Base-by-base conservation (phyloP, 148 eudicot species). In the Pharnaceum exiguum region DNA sequence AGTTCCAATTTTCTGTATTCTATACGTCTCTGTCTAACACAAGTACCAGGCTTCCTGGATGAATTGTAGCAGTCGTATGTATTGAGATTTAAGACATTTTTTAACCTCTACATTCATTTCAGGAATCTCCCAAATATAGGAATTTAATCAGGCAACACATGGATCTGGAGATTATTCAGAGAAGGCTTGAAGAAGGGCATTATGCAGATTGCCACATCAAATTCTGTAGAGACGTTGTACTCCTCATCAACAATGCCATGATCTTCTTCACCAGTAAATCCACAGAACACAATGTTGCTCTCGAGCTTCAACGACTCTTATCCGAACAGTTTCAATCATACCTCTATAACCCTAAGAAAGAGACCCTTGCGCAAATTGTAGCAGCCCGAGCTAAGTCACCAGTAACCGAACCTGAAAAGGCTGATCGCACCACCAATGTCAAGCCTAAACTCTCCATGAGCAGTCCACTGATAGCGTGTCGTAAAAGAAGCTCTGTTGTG, bases 401-500 rank as follows among this genome's bases (percentile, higher is more conserved):
- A 23, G 66, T 63, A 61, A 43, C 67, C 11, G 81, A 74, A 12
- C 32, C 38, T 2, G 64, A 66, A 26, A 72, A 65, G 29, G 55
- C 65, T 49, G 80, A 65, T 50, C 56, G 8, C n/a, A 33, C 57
- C 19, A 49, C 55, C 43, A 54, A 64, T 31, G 54, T 59, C 30
- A 79, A 71, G 49, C 80, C 78, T 5, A 73, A 67, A 17, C 54
- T 73, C 10, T 46, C 58, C 23, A 58, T 66, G 50, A 53, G 60
- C 0, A 73, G 66, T 8, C 77, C 78, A 8, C 67, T 73, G 4
- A 68, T 70, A 19, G 83, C 72, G 11, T 77, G 83, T 52, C 73
- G 83, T 16, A 83, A 80, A 31, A 75, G 85, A 27, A 83, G 85
- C 63, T 83, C 85, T 10, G 64, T 77, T 45, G 70, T 71, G n/a